Evolutionary conservation across 345 rosid genomes (phyloP).

Genomic region (Hibiscus mutabilis): DNA sequence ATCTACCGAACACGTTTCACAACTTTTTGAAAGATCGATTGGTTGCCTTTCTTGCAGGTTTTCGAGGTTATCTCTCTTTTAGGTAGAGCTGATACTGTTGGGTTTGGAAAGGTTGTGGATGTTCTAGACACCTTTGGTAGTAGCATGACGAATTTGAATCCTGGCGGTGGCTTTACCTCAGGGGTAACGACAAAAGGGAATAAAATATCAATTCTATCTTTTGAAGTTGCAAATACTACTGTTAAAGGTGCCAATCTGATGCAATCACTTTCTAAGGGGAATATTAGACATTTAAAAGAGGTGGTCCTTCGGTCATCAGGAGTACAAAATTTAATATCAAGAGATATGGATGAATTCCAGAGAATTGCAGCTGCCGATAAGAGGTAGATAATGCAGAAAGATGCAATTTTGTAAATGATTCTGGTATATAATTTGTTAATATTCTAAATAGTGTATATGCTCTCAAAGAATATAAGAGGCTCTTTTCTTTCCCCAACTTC

Average conservation of each 20-base stretch:
- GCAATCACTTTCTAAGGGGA: conserved; percentile 79
- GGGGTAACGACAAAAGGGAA: conserved; percentile 76
- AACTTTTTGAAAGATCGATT: neutral
- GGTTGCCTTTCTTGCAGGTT: conserved; percentile 45
- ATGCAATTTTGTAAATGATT: neutral
- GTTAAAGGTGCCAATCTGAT: conserved; percentile 92
- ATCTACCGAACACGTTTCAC: neutral
- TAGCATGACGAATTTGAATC: conserved; percentile 80
- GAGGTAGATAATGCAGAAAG: conserved; percentile 40
- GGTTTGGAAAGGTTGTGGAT: conserved; percentile 83
- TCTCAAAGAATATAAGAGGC: neutral
- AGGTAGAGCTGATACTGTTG: conserved; percentile 86
- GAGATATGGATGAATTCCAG: conserved; percentile 72
- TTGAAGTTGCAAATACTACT: conserved; percentile 91
- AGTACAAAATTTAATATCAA: conserved; percentile 73
- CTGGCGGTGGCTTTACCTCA: conserved; percentile 62
- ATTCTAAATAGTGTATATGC: neutral
- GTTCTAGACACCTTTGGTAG: conserved; percentile 93
- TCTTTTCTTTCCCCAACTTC: conserved; percentile 11
- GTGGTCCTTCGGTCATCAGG: conserved; percentile 84
- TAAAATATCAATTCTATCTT: conserved; percentile 71
- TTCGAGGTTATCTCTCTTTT: conserved; percentile 77
- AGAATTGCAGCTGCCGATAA: conserved; percentile 85
- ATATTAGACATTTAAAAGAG: conserved; percentile 64
- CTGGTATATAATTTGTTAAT: conserved; percentile 2